phyloP scores from a whole-genome alignment of 1,139 yeast species.

The Taphrina deformans region DNA sequence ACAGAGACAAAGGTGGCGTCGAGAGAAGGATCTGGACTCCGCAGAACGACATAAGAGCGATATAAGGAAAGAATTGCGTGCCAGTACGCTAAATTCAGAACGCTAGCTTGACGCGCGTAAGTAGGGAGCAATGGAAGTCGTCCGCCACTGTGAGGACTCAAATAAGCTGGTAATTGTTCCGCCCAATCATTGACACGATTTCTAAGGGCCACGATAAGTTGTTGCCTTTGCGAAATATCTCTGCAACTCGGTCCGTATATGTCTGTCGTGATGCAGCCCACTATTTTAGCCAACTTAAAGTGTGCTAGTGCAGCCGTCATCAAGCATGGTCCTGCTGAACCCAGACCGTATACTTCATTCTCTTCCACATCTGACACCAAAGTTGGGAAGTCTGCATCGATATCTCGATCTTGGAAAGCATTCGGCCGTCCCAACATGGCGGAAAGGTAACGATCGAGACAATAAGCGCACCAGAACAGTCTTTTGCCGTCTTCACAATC shows the following conservation, averaged over 20 bases:
- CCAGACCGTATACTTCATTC: background rate
- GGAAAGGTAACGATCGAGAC: background rate
- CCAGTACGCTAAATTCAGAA: background rate
- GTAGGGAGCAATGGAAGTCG: background rate
- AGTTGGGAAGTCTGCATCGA: background rate
- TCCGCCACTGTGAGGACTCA: background rate
- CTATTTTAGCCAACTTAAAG: background rate
- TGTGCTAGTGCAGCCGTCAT: background rate
- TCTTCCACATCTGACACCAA: background rate
- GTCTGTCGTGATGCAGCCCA: background rate
- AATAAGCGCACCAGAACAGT: conserved; percentile 3
- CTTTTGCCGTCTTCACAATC: background rate
- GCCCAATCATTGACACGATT: background rate
- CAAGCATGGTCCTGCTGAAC: background rate
- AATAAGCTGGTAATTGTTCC: background rate
- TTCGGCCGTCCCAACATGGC: background rate
- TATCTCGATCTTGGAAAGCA: conserved; percentile 1
- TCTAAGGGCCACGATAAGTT: background rate
- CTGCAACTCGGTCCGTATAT: background rate
- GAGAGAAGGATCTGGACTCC: background rate
- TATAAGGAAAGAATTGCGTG: background rate
- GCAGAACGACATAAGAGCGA: conserved; percentile 1
- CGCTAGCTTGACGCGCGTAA: conserved; percentile 2
- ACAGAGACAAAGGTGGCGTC: background rate
- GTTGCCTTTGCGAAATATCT: background rate